Base-by-base conservation (phyloP, 169 alveolate genomes). In the Cryptosporidium andersoni region DNA sequence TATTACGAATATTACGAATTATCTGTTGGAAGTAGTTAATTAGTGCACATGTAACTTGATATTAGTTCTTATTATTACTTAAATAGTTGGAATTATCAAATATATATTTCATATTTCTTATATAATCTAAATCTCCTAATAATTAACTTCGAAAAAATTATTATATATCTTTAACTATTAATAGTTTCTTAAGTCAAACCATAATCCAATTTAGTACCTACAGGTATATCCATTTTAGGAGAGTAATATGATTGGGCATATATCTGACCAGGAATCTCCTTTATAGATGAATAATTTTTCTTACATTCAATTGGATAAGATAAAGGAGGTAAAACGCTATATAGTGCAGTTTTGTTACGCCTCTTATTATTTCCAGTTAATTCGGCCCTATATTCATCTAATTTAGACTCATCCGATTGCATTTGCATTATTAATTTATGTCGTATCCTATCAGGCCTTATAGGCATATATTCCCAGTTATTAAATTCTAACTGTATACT, bases 181-280 rank as follows among this genome's bases (percentile, higher is more conserved):
- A 51, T 51, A 51, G 56, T 51, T 51, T 12, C n/a, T 51, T n/a
- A 51, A n/a, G 12, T 51, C n/a, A 51, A 12, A 1, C 12, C 56
- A n/a, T n/a, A 14, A 34, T 60, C 45, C 11, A 74, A 52, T 4
- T 48, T 48, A 52, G 64, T 55, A 11, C 60, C 67, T 9, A 16
- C 51, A 11, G 85, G 85, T 36, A 74, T 74, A 7, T 16, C 60
- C 40, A 58, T 60, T 45, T 60, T 74, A 9, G 40, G 55, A 37
- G 55, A 14, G 37, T 74, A 74, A 45, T 58, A 74, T 3, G 85
- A 74, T 36, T 74, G 85, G 12, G 49, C 85, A 58, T 74, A 74
- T 55, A 58, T 74, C 48, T 74, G 85, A 7, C 85, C 85, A n/a
- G 85, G 85, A 34, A 68, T 60, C 11, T 58, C 37, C 47, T 58